Evolutionary conservation across 768 basidiomycete species (phyloP), one percentile per base, ranked within the genome.

Genomic region (Leccinum subtestaceum): DNA sequence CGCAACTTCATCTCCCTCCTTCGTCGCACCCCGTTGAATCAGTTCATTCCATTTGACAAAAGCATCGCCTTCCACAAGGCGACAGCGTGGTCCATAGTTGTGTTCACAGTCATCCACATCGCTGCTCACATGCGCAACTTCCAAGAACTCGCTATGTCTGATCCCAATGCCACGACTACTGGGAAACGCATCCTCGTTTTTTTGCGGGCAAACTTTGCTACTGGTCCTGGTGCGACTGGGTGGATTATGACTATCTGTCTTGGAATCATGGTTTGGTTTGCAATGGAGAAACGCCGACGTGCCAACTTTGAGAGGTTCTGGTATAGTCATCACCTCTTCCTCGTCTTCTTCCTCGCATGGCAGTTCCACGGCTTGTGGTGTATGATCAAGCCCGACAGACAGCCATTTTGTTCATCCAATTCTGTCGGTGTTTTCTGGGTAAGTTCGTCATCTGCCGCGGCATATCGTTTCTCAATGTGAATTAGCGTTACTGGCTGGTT

Each of bases 361-460:
- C 95, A 98, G 72, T 78, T 96, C 31, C 95, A 95, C 69, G 94
- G 94, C 55, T 89, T 95, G 90, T 95, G 93, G 84, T 95, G 93
- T 77, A 93, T 95, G 91, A 93, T 95, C 77, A 77, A 91, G 74
- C 94, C 95, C 25, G 93, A 97, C 74, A 80, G 90, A 56, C 81
- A 90, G 1, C 93, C 93, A 0, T 95, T 80, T 75, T 98, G 95
- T 76, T 91, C 90, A 4, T 89, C 73, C 73, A 89, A 89, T 70
- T 83, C 77, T 38, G 87, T 95, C 62, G 95, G 94, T 64, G 93
- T 96, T 60, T 98, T 98, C 79, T 98, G 96, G 95, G 92, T 93
- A 63, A 55, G 87, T 77, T 15, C 27, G 10, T 21, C 10, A 17
- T 52, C 38, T 48, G 25, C 31, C 46, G 50, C 10, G 19, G 27